Conservation (phyloP, 2,329 filamentous ascomycete genomes). For the Penicillium brevicompactum region DNA sequence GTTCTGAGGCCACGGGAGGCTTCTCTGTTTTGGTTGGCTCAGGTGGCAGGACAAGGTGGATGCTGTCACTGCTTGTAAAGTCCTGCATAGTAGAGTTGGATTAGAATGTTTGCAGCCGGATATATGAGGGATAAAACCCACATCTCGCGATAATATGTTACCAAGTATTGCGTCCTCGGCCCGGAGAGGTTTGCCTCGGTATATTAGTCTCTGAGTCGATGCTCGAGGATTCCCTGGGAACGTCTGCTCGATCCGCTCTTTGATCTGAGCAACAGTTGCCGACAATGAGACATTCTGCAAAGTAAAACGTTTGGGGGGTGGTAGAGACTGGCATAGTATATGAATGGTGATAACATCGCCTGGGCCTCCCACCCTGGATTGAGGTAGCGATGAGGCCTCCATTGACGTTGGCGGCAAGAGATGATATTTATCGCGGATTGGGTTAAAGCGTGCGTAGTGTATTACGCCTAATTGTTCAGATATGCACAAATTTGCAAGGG, state of each 20-base stretch:
- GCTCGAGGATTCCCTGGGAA: constrained; percentile 51
- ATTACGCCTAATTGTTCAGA: no score
- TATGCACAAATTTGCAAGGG: background rate
- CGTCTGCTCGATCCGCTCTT: constrained; percentile 52
- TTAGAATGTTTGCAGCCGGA: background rate
- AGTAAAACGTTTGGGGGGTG: constrained; percentile 39
- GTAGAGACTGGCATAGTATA: constrained; percentile 45
- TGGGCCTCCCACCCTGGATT: background rate
- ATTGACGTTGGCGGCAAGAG: background rate
- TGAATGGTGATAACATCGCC: constrained; percentile 34
- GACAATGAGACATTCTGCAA: constrained; percentile 39
- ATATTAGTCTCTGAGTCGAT: constrained; percentile 59
- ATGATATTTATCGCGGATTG: background rate
- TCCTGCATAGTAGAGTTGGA: background rate
- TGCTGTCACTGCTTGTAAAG: background rate
- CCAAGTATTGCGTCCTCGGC: constrained; percentile 52
- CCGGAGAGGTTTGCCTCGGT: constrained; percentile 56
- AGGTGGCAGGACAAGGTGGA: constrained; percentile 9
- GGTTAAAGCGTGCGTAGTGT: no score
- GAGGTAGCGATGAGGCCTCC: constrained; percentile 2
- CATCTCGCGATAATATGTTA: constrained; percentile 54
- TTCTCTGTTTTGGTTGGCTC: background rate
- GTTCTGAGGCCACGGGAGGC: background rate
- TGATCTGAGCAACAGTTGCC: constrained; percentile 56
- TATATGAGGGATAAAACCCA: constrained; percentile 36